Conservation (phyloP, 2,329 filamentous ascomycete genomes). For the Orbilia ellipsospora region DNA sequence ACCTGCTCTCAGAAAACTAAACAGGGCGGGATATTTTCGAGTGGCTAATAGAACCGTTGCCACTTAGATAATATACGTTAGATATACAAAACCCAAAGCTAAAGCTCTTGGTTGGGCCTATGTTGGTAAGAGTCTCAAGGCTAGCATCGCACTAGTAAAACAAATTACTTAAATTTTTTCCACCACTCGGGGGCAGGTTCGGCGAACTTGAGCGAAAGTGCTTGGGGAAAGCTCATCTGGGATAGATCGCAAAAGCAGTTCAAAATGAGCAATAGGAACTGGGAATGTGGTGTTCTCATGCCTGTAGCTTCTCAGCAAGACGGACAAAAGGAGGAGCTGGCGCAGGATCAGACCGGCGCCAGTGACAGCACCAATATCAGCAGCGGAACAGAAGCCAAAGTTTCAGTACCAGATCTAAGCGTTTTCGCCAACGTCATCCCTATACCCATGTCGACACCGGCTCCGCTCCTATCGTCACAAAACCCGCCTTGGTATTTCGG, state of each 20-base stretch:
- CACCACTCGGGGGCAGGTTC: constrained; percentile 72
- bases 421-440: constrained; percentile 41
- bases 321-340: constrained; percentile 35
- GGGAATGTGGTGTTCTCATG: constrained; percentile 92
- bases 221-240: constrained; percentile 84
- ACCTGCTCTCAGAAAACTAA: not conserved
- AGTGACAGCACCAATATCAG: too few relatives aligned
- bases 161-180: constrained; percentile 75
- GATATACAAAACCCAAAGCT: constrained; percentile 35
- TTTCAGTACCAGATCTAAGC: constrained; percentile 44
- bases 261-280: constrained; percentile 88
- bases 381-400: constrained; percentile 10
- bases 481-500: constrained; percentile 56
- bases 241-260: constrained; percentile 74
- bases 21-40: constrained; percentile 10
- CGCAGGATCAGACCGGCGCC: too few relatives aligned
- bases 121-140: constrained; percentile 42
- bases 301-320: constrained; percentile 64
- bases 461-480: constrained; percentile 39
- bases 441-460: constrained; percentile 45
- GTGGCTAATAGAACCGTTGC: not conserved
- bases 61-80: constrained; percentile 55
- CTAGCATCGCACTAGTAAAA: not conserved
- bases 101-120: constrained; percentile 46
- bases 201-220: constrained; percentile 90